Conservation (phyloP, 208 protist genomes). For the Polymyxa betae region DNA sequence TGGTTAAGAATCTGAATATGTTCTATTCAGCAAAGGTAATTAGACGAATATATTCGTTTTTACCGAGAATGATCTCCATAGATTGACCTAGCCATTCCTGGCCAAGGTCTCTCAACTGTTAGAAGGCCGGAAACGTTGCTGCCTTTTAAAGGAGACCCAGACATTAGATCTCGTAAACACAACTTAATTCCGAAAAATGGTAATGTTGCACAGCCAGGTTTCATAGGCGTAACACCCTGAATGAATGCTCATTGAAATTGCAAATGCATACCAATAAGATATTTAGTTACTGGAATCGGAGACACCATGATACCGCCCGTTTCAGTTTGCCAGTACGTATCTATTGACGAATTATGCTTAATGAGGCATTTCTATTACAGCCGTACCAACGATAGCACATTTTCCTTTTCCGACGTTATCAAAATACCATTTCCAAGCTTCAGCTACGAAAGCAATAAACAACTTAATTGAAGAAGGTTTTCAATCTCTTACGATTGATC, state of each 20-base stretch:
- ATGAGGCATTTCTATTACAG: background rate
- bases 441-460: constrained; percentile 50
- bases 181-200: constrained; percentile 95
- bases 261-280: too few relatives aligned
- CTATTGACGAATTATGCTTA: too few relatives aligned
- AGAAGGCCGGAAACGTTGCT: constrained; percentile 76
- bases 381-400: constrained; percentile 86
- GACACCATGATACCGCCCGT: constrained; percentile 64
- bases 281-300: constrained; percentile 55
- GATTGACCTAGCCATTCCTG: constrained; percentile 86
- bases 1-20: constrained; percentile 50
- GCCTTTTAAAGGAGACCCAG: constrained; percentile 40
- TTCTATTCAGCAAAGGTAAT: background rate
- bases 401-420: constrained; percentile 83
- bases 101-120: constrained; percentile 84
- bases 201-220: constrained; percentile 65
- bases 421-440: constrained; percentile 89
- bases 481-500: constrained; percentile 77
- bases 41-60: background rate
- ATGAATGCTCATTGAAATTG: background rate
- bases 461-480: background rate
- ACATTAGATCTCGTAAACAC: constrained; percentile 78
- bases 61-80: constrained; percentile 78
- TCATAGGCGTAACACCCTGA: constrained; percentile 13
- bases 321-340: constrained; percentile 91